Evolutionary conservation across 306 rosid genomes (phyloP).

Genomic region (Carpinus fangiana): DNA sequence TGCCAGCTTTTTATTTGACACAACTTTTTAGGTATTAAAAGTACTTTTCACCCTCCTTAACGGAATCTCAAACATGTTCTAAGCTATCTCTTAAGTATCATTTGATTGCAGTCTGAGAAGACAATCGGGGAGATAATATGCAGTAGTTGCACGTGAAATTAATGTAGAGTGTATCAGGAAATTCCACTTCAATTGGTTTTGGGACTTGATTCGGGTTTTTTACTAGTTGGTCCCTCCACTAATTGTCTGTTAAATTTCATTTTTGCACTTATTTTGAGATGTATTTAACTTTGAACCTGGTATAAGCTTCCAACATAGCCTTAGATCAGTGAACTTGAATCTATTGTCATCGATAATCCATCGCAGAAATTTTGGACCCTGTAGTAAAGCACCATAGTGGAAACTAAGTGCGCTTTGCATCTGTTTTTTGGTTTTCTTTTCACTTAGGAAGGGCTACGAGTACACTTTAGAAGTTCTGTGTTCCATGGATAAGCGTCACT

Average conservation of each 20-base stretch:
- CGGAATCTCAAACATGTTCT: neutral
- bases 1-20: too few relatives aligned
- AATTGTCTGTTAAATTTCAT: neutral
- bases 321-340: neutral
- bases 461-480: too few relatives aligned
- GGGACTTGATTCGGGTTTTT: neutral
- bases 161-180: neutral
- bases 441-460: neutral
- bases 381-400: neutral
- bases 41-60: too few relatives aligned
- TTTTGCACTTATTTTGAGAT: neutral
- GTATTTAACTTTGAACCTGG: neutral
- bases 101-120: neutral
- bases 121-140: neutral
- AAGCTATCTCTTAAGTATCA: conserved; percentile 7
- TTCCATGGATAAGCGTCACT: neutral
- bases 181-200: neutral
- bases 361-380: neutral
- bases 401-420: neutral
- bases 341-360: neutral
- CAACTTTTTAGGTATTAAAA: too few relatives aligned
- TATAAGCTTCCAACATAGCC: neutral
- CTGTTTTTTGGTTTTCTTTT: neutral
- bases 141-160: neutral
- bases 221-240: neutral